A percentile compares a stretch with the other conserved stretches of the same genome.
These are phyloP conservation scores for Thielaviopsis populi DNA, from an alignment of 2,329 filamentous ascomycete genomes.

Conservation along the genomic window DNA sequence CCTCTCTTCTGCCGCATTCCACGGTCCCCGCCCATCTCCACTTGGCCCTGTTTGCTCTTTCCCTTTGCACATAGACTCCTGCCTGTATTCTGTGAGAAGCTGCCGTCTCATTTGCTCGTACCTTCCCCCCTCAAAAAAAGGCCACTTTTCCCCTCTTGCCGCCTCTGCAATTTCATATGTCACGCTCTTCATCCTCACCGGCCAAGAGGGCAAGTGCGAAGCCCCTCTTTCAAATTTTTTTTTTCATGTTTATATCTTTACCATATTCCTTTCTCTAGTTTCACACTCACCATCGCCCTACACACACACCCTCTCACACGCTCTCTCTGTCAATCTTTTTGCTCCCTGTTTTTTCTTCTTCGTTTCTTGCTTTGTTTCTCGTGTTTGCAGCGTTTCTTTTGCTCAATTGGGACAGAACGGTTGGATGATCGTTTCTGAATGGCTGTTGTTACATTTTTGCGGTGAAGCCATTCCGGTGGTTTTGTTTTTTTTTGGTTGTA, in stretches of 20 bases:
- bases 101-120: not conserved
- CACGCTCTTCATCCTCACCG: not conserved
- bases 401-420: constrained; percentile 3
- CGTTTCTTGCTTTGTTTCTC: not conserved
- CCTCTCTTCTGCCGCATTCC: not conserved
- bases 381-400: not conserved
- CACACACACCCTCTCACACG: not conserved
- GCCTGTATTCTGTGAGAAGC: not conserved
- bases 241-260: not conserved
- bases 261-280: not conserved
- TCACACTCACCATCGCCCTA: not conserved
- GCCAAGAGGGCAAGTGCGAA: not conserved
- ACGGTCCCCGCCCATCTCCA: not conserved
- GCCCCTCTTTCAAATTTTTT: not conserved
- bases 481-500: not conserved
- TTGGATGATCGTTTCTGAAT: constrained; percentile 7
- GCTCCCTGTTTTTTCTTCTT: not conserved
- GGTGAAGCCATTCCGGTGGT: not conserved
- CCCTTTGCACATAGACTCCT: not conserved
- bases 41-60: not conserved
- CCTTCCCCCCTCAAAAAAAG: not conserved
- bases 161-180: not conserved
- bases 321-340: not conserved
- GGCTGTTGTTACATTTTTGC: not conserved
- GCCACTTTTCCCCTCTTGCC: not conserved